Base-by-base conservation (phyloP, 257 asterid genomes). In the Rauvolfia tetraphylla region DNA sequence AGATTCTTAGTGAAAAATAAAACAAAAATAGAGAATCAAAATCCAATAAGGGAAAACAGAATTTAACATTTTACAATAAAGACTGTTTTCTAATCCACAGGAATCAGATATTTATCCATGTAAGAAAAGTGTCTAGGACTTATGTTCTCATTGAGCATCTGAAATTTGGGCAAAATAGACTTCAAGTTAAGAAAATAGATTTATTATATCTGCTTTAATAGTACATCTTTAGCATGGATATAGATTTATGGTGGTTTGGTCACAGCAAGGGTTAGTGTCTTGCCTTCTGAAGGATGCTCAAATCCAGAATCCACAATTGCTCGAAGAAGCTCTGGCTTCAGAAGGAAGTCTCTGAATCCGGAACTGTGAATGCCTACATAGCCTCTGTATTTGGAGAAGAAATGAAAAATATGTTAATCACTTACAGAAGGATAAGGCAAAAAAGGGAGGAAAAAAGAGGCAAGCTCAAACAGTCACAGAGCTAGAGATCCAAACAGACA, bases 211-310 rank as follows among this genome's bases (percentile, higher is more conserved):
- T 8, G 1, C 33, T 57, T 3, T 2, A 29, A 12, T 17, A 15
- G 23, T 18, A 15, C 71, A 66, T 36, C 17, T 36, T 18, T 17
- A 51, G 23, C 57, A 15, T 25, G 3, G 25, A 17, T 25, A 22
- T 5, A 53, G n/a, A 18, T 53, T 53, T 27, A 20, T 3, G 59
- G 0, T 4, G 6, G 18, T 18, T 23, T 8, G 51, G 36, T 1
- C 39, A 61, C 29, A 34, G 34, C 39, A 18, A 39, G 27, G 38
- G 8, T 0, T 17, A 15, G 56, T 42, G 41, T 53, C 87, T 85
- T 83, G 87, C 89, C 89, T 85, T 85, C 89, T 3, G 89, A 85
- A 27, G 89, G 89, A 80, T 85, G 89, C 81, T 85, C 89, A 81
- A 85, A 85, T 70, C 89, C 89, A 5, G 85, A 85, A 76, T 85